A percentile compares a stretch with the other conserved stretches of the same genome.
These are phyloP conservation scores for Gossypium stocksii DNA, from an alignment of 345 rosid species.

Conservation along the genomic window DNA sequence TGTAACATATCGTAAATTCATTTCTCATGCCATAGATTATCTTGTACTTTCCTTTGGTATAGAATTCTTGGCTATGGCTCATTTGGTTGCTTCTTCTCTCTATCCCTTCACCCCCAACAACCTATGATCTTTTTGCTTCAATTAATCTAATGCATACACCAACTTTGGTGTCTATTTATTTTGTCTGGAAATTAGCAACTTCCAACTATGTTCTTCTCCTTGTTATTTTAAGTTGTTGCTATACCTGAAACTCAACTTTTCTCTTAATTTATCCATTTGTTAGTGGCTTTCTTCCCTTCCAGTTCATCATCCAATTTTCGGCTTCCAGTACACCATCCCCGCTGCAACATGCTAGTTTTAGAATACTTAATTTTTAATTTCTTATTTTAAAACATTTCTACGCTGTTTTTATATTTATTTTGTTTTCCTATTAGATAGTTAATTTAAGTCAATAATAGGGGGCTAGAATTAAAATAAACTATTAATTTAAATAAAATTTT, in stretches of 20 bases:
- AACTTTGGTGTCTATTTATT: neutral
- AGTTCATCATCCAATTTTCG: too few species aligned
- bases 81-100: neutral
- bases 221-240: too few species aligned
- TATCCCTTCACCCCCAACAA: neutral
- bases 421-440: too few species aligned
- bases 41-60: neutral
- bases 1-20: constrained; percentile 3
- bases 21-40: neutral
- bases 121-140: neutral
- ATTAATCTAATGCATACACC: neutral
- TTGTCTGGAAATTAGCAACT: neutral
- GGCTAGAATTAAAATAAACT: too few species aligned
- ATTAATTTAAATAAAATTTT: too few species aligned
- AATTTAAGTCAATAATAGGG: too few species aligned
- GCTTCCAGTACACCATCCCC: neutral
- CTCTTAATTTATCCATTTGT: neutral
- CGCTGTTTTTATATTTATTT: too few species aligned
- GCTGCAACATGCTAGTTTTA: neutral
- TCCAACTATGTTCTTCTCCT: neutral
- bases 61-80: neutral
- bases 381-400: too few species aligned
- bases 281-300: neutral
- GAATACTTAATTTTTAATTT: too few species aligned
- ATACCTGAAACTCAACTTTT: too few species aligned